Evolutionary conservation across 73 alveolate genomes (phyloP).

Genomic region (Paramecium sexaurelia): DNA sequence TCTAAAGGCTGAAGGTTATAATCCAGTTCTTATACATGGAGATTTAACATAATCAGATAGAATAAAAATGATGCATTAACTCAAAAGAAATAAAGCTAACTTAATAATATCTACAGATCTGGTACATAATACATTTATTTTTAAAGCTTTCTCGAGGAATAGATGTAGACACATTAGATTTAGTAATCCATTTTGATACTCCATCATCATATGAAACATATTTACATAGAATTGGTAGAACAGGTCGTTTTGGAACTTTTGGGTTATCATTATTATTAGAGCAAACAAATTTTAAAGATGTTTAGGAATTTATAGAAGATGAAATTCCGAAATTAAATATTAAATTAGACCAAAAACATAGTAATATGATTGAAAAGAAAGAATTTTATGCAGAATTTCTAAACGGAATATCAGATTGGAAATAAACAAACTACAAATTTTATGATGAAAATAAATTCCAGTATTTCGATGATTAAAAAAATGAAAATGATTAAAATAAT

Average conservation of each 20-base stretch:
- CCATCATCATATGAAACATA: conserved; percentile 57
- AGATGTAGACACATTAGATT: conserved; percentile 59
- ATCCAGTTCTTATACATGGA: conserved; percentile 52
- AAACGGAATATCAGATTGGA: background rate
- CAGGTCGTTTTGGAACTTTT: conserved; percentile 63
- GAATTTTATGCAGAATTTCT: conserved; percentile 29
- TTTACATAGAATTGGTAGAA: conserved; percentile 64
- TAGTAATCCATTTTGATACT: conserved; percentile 56
- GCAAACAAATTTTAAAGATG: background rate
- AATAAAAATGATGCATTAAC: conserved; percentile 36
- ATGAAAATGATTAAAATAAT: background rate
- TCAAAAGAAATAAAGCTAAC: conserved; percentile 26
- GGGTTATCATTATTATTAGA: conserved; percentile 23
- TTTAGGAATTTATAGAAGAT: background rate
- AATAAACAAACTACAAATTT: background rate
- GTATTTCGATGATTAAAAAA: conserved; percentile 49
- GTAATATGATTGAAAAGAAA: background rate
- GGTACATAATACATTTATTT: background rate
- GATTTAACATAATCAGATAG: conserved; percentile 50
- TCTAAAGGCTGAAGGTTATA: conserved; percentile 21
- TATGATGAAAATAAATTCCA: conserved; percentile 60
- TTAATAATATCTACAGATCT: conserved; percentile 5
- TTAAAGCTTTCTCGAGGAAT: conserved; percentile 57
- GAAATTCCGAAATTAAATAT: background rate
- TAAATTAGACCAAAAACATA: conserved; percentile 20